phyloP scores from a whole-genome alignment of 768 basidiomycete species.

The Favolaschia claudopus region DNA sequence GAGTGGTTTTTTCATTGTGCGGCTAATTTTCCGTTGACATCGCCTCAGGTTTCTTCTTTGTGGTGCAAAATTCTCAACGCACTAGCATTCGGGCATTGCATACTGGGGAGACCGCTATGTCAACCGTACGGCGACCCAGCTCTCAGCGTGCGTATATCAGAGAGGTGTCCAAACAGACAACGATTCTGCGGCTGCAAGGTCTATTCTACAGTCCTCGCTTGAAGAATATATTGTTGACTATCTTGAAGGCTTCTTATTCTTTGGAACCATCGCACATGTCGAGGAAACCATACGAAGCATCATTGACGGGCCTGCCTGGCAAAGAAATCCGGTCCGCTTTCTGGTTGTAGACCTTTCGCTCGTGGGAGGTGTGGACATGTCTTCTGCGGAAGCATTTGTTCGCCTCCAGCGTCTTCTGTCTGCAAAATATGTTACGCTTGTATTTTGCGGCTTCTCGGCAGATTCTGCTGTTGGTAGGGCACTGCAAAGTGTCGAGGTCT shows the following conservation, averaged over 20 bases:
- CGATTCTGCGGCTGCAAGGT: conserved; percentile 88
- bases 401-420: conserved; percentile 84
- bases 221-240: neutral
- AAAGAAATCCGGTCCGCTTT: conserved; percentile 82
- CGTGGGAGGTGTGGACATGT: conserved; percentile 92
- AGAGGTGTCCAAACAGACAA: conserved; percentile 92
- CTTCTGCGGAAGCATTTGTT: conserved; percentile 93
- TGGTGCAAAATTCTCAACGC: conserved; percentile 91
- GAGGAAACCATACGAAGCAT: conserved; percentile 85
- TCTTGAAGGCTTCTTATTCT: conserved; percentile 83
- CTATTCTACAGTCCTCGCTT: neutral
- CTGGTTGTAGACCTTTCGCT: conserved; percentile 87
- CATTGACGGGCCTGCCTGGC: conserved; percentile 76
- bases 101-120: conserved; percentile 84
- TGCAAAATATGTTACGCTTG: conserved; percentile 80
- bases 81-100: conserved; percentile 85
- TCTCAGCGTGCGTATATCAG: conserved; percentile 89
- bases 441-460: conserved; percentile 82
- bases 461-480: conserved; percentile 76
- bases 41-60: conserved; percentile 87
- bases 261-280: conserved; percentile 90
- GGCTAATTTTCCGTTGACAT: neutral
- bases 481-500: conserved; percentile 78
- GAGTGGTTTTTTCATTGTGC: conserved; percentile 35
- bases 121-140: conserved; percentile 89